A percentile compares a stretch with the other conserved stretches of the same genome.
phyloP scores from a whole-genome alignment of 148 eudicot genomes.

The Agrostemma githago region DNA sequence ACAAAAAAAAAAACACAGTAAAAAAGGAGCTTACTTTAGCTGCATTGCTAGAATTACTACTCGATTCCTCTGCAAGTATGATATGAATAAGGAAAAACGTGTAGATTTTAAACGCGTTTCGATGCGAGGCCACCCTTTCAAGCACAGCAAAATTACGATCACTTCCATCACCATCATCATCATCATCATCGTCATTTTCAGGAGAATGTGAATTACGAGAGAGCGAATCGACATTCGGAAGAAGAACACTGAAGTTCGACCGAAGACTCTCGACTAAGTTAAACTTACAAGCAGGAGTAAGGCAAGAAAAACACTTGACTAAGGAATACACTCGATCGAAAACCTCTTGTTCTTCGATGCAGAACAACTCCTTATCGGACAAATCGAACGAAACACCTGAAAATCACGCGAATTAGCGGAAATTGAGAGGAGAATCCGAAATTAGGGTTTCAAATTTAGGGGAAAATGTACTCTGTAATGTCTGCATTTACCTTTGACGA shows the following conservation, averaged over 20 bases:
- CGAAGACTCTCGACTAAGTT: conserved; percentile 67
- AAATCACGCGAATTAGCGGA: not conserved
- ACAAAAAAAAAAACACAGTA: not conserved
- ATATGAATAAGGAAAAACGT: conserved; percentile 71
- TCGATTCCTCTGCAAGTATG: conserved; percentile 56
- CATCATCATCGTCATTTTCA: conserved; percentile 18
- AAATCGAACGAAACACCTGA: conserved; percentile 76
- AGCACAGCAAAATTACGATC: conserved; percentile 30
- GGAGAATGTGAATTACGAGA: conserved; percentile 34
- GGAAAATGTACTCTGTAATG: not conserved
- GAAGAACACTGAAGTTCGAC: conserved; percentile 82
- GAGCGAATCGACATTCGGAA: conserved; percentile 76
- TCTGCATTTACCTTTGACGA: conserved; percentile 85
- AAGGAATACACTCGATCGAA: conserved; percentile 77
- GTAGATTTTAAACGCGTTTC: conserved; percentile 81
- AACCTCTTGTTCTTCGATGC: conserved; percentile 81
- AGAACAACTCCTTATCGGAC: conserved; percentile 76
- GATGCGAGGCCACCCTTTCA: conserved; percentile 63
- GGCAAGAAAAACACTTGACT: conserved; percentile 50
- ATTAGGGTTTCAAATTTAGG: conserved; percentile 29
- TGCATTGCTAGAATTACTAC: conserved; percentile 24
- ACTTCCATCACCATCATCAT: conserved; percentile 15
- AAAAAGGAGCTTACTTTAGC: conserved; percentile 42
- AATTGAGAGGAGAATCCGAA: not conserved
- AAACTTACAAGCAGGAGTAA: conserved; percentile 51